Evolutionary conservation across 441 rosid genomes (phyloP).

Genomic region (Gossypium davidsonii): DNA sequence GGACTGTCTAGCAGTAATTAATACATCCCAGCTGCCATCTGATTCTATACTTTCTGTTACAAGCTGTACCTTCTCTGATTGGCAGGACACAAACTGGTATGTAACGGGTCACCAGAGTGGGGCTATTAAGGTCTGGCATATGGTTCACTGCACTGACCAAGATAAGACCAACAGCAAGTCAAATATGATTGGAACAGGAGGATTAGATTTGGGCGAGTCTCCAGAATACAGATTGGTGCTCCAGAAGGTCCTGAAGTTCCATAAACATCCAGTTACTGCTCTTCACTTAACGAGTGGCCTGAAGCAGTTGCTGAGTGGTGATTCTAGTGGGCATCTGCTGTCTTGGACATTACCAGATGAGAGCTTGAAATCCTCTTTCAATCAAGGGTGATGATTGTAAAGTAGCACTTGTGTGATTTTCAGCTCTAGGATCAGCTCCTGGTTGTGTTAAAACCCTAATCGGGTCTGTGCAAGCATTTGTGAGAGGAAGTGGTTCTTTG

Average conservation of each 20-base stretch:
- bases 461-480: not conserved
- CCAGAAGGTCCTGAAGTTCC: slow-evolving; percentile 78
- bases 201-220: slow-evolving; percentile 50
- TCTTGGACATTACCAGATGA: slow-evolving; percentile 92
- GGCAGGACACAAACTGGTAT: slow-evolving; percentile 91
- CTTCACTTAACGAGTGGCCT: slow-evolving; percentile 69
- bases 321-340: slow-evolving; percentile 72
- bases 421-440: slow-evolving; percentile 17
- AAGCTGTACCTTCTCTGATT: slow-evolving; percentile 81
- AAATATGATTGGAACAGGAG: slow-evolving; percentile 42
- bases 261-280: slow-evolving; percentile 86
- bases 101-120: slow-evolving; percentile 99
- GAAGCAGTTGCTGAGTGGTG: slow-evolving; percentile 95
- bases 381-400: slow-evolving; percentile 37
- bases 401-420: slow-evolving; percentile 10
- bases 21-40: slow-evolving; percentile 94
- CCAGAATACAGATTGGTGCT: slow-evolving; percentile 88
- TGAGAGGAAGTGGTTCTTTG: slow-evolving; percentile 4
- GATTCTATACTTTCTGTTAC: slow-evolving; percentile 88
- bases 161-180: slow-evolving; percentile 41
- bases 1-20: slow-evolving; percentile 89
- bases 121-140: slow-evolving; percentile 91
- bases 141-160: slow-evolving; percentile 70
- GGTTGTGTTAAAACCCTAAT: slow-evolving; percentile 13
- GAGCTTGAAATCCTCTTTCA: slow-evolving; percentile 53